A percentile compares a stretch with the other conserved stretches of the same genome.
Evolutionary conservation across 192 early-diverging fungal genomes (phyloP).

Genomic region (Dissophora globulifera): DNA sequence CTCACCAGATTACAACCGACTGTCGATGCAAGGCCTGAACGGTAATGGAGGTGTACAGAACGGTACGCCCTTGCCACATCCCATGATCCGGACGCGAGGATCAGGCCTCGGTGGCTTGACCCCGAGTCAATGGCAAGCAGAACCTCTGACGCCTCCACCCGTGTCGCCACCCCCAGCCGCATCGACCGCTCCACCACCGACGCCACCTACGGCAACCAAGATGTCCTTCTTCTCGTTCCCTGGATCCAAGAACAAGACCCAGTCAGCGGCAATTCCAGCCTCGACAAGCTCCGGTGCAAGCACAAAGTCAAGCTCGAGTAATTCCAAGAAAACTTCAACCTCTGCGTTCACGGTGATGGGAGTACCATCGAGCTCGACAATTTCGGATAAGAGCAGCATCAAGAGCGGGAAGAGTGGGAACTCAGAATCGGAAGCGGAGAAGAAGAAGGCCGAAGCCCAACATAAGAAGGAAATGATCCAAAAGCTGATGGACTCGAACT

Average conservation of each 20-base stretch:
- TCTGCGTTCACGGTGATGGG: slow-evolving; percentile 29
- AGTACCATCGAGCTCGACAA: background rate
- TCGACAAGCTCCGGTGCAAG: slow-evolving; percentile 48
- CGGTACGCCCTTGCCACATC: slow-evolving; percentile 22
- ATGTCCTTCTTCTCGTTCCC: slow-evolving; percentile 46
- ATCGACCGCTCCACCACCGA: background rate
- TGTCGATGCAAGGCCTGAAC: slow-evolving; percentile 24
- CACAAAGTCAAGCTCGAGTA: slow-evolving; percentile 12
- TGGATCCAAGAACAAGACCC: slow-evolving; percentile 29
- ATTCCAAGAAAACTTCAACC: slow-evolving; percentile 12
- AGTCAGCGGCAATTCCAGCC: slow-evolving; percentile 8
- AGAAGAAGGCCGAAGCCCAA: slow-evolving; percentile 22
- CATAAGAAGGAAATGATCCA: slow-evolving; percentile 12
- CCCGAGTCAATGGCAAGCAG: slow-evolving; percentile 42
- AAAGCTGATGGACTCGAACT: slow-evolving; percentile 21
- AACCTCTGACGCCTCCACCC: slow-evolving; percentile 46
- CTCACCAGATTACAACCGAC: slow-evolving; percentile 28
- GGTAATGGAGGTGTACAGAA: too few species aligned
- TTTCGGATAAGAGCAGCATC: slow-evolving; percentile 27
- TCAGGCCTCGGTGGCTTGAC: slow-evolving; percentile 20
- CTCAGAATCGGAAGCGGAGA: slow-evolving; percentile 22
- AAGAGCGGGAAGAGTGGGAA: slow-evolving; percentile 41
- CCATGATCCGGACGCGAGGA: slow-evolving; percentile 15
- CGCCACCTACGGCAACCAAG: slow-evolving; percentile 23
- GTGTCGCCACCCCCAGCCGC: slow-evolving; percentile 31